A percentile compares a stretch with the other conserved stretches of the same genome.
Evolutionary conservation across 2,329 filamentous ascomycete genomes (phyloP).

Genomic region (Cadophora sp.): DNA sequence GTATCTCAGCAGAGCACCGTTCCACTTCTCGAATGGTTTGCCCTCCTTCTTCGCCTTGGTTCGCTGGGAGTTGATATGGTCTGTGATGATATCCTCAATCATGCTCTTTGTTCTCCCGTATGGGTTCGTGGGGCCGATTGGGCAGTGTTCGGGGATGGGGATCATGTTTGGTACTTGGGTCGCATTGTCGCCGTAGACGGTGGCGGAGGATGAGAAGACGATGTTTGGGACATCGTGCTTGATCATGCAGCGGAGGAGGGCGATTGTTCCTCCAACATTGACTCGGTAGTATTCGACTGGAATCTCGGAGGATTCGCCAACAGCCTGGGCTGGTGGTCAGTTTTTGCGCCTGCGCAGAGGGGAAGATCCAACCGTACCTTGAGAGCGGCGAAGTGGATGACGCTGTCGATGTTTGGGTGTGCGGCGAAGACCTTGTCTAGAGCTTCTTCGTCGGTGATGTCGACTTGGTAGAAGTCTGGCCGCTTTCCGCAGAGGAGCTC

Average conservation of each 20-base stretch:
- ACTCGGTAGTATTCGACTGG: constrained; percentile 97
- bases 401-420: constrained; percentile 94
- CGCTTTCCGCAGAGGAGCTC: constrained; percentile 91
- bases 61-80: constrained; percentile 87
- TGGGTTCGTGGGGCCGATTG: constrained; percentile 94
- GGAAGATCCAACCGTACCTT: constrained; percentile 68
- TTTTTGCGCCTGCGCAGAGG: constrained; percentile 21
- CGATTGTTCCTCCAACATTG: constrained; percentile 92
- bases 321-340: constrained; percentile 65
- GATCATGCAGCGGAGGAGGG: constrained; percentile 85
- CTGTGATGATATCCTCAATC: constrained; percentile 90
- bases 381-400: constrained; percentile 97
- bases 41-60: constrained; percentile 81
- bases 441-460: constrained; percentile 84
- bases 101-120: constrained; percentile 97
- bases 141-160: constrained; percentile 95
- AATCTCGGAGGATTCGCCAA: constrained; percentile 92
- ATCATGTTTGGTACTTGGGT: constrained; percentile 98
- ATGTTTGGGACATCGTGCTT: constrained; percentile 94
- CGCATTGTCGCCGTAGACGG: constrained; percentile 91
- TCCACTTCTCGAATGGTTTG: constrained; percentile 82
- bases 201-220: constrained; percentile 97
- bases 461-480: constrained; percentile 82
- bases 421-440: constrained; percentile 88
- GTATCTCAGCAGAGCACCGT: constrained; percentile 91